Evolutionary conservation across 768 basidiomycete species (phyloP).

Genomic region (Tulasnella sp.): DNA sequence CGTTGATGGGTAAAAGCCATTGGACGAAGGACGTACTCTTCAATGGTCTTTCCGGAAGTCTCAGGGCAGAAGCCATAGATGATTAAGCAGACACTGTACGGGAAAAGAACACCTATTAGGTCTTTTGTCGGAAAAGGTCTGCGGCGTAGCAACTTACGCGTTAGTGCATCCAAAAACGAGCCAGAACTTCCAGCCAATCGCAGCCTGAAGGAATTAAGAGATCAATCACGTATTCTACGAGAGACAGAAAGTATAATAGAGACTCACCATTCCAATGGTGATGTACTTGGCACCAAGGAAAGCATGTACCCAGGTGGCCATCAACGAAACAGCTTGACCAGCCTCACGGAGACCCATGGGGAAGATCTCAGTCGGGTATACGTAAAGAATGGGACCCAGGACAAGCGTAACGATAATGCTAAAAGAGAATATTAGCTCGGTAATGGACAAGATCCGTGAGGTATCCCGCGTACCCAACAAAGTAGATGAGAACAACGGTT

Average conservation of each 20-base stretch:
- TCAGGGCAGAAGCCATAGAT: constrained; percentile 13
- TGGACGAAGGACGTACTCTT: constrained; percentile 2
- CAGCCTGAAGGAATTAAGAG: neutral
- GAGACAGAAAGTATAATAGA: neutral
- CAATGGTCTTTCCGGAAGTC: constrained; percentile 8
- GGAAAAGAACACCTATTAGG: neutral
- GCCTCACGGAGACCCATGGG: constrained; percentile 7
- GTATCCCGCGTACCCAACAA: constrained; percentile 7
- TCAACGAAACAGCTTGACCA: constrained; percentile 8
- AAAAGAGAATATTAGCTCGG: too few relatives aligned
- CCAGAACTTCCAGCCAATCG: too few relatives aligned
- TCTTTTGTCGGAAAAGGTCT: neutral
- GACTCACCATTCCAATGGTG: constrained; percentile 13
- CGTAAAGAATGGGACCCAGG: constrained; percentile 4
- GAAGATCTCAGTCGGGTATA: constrained; percentile 15
- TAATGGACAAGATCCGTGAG: too few relatives aligned
- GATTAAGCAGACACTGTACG: neutral
- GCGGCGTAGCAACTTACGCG: constrained; percentile 2
- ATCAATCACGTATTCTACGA: neutral
- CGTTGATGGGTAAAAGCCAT: too few relatives aligned
- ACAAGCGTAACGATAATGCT: neutral
- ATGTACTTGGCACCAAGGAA: constrained; percentile 5
- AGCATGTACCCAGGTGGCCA: constrained; percentile 5
- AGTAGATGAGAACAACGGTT: constrained; percentile 5
- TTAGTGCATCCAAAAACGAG: neutral